Percentiles rank a stretch among this genome's conserved stretches.
Conservation (phyloP, 345 rosid genomes). For the Anastatica hierochuntica region DNA sequence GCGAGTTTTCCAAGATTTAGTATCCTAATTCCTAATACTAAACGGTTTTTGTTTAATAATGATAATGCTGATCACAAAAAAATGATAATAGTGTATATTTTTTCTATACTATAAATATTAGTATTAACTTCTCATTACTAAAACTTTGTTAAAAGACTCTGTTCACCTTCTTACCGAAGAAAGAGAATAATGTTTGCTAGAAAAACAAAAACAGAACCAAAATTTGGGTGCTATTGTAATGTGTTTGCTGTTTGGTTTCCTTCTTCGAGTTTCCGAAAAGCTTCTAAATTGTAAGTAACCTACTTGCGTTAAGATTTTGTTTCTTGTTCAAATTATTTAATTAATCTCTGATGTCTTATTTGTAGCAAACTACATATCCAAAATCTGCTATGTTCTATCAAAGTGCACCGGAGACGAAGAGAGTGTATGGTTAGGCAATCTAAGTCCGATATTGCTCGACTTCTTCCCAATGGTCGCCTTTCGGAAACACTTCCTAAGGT, state of each 20-base stretch:
- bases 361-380: slow-evolving; percentile 24
- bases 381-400: slow-evolving; percentile 18
- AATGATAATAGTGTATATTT: not conserved
- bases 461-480: slow-evolving; percentile 10
- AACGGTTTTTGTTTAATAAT: not conserved
- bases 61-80: too few relatives aligned
- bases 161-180: slow-evolving; percentile 4
- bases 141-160: not conserved
- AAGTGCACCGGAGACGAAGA: slow-evolving; percentile 20
- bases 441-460: slow-evolving; percentile 22
- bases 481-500: slow-evolving; percentile 28
- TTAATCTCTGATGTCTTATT: not conserved
- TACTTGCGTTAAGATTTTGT: not conserved
- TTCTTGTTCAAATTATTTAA: not conserved
- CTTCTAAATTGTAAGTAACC: slow-evolving; percentile 13
- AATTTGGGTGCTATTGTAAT: not conserved
- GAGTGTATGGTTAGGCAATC: slow-evolving; percentile 27
- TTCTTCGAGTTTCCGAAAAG: slow-evolving; percentile 20
- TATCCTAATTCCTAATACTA: not conserved
- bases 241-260: not conserved
- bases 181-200: not conserved
- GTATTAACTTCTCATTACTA: too few relatives aligned
- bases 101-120: too few relatives aligned
- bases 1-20: not conserved
- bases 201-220: not conserved